A percentile compares a stretch with the other conserved stretches of the same genome.
phyloP scores from a whole-genome alignment of 345 rosid genomes.

The Lepidium aucheri region DNA sequence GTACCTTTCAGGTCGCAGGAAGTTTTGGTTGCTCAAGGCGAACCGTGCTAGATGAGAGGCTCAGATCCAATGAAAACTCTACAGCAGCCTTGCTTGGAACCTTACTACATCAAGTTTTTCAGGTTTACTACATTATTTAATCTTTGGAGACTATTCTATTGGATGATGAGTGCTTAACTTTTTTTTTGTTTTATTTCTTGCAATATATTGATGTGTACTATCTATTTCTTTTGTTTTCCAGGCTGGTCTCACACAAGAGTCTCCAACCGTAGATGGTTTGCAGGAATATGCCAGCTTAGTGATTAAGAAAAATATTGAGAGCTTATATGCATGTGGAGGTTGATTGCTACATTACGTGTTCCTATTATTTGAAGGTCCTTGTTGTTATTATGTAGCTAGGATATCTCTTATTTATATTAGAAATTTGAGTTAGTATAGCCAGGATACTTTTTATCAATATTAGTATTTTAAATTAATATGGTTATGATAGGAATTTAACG shows the following conservation, averaged over 20 bases:
- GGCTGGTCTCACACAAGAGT: slow-evolving; percentile 73
- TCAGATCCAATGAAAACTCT: slow-evolving; percentile 65
- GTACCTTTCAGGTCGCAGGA: slow-evolving; percentile 59
- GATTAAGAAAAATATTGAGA: slow-evolving; percentile 70
- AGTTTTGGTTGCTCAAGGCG: slow-evolving; percentile 89
- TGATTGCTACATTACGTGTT: slow-evolving; percentile 23
- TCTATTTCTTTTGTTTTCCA: slow-evolving; percentile 29
- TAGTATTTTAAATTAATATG: background rate
- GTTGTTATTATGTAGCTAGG: slow-evolving; percentile 16
- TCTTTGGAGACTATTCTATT: slow-evolving; percentile 4
- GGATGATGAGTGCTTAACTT: background rate
- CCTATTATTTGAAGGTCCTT: background rate
- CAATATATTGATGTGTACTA: slow-evolving; percentile 9
- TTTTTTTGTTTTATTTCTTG: background rate
- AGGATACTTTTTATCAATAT: background rate
- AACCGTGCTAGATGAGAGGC: slow-evolving; percentile 86
- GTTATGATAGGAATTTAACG: background rate
- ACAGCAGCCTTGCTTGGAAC: slow-evolving; percentile 79
- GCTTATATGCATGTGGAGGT: slow-evolving; percentile 95
- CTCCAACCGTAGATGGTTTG: slow-evolving; percentile 50
- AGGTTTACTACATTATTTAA: slow-evolving; percentile 41
- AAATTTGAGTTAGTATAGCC: background rate
- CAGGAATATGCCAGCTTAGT: slow-evolving; percentile 59
- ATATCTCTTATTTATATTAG: background rate
- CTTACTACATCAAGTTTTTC: slow-evolving; percentile 90